Evolutionary conservation across 2,329 filamentous ascomycete species (phyloP), one percentile per base, ranked within the genome.

Genomic region (Aureobasidium sp.): DNA sequence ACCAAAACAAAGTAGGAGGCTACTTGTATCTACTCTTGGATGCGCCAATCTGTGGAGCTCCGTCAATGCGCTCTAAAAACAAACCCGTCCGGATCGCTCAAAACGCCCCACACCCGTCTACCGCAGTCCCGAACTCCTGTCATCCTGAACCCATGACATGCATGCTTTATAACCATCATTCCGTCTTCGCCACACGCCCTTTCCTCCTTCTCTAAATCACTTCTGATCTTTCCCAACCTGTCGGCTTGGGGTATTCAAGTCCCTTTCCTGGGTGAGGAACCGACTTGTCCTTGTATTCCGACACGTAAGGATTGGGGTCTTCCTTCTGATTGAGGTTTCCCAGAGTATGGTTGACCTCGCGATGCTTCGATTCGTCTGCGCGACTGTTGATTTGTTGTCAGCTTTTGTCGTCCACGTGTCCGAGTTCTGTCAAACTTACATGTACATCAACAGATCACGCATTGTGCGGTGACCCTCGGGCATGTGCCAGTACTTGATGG

Each of bases 311-410:
- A 71, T 99, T 99, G 1, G 93, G 92, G 71, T 99, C 94, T 37
- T 86, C 81, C 58, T 84, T 86, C 72, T 94, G 91, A 68, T 96
- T 80, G 63, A 99, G 79, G 72, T 97, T 97, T 57, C 89, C 86
- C 46, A 99, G 77, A 0, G 94, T 97, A 74, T 99, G 94, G 76
- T 99, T 97, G 68, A 97, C 93, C 71, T 96, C 94, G 37, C 94
- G 66, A 63, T 76, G 74, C 69, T 90, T 89, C 4, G 90, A 90
- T 75, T 96, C 91, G 71, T 93, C 89, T n/a, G 89, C 90, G 34
- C 92, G 51, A 57, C 50, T 53, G 23, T 27, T 34, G 20, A 9
- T 5, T 4, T n/a, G 3, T 27, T 26, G 36, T 53, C 23, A 53
- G 50, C 36, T 27, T 41, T 8, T 20, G 29, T 20, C 20, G 8